Percentiles rank a stretch among this genome's conserved stretches.
These are phyloP conservation scores for Ophiocordyceps camponoti-rufipedis DNA, from an alignment of 2,329 filamentous ascomycete genomes.

Conservation along the genomic window DNA sequence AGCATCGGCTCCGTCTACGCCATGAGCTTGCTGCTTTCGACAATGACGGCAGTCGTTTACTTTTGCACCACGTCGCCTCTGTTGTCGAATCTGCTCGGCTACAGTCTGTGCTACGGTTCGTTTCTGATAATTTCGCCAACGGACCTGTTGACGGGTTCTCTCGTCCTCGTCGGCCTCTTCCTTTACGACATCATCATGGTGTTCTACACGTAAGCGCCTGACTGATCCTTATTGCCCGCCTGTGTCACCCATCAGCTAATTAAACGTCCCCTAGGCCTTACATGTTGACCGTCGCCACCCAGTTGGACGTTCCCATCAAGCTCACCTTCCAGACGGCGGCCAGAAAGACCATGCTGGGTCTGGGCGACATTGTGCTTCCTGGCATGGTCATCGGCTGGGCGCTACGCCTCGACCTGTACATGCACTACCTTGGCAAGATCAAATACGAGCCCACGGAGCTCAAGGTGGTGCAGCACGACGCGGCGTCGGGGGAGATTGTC, in stretches of 20 bases:
- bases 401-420: conserved; percentile 77
- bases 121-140: conserved; percentile 77
- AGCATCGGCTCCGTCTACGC: conserved; percentile 38
- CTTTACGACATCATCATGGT: conserved; percentile 92
- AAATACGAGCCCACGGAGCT: conserved; percentile 21
- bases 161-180: conserved; percentile 66
- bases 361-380: conserved; percentile 87
- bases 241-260: neutral
- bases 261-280: conserved; percentile 34
- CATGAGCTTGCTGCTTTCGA: conserved; percentile 33
- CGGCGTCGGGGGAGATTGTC: conserved; percentile 13
- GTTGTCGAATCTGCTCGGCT: conserved; percentile 72
- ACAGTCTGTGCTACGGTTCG: conserved; percentile 70
- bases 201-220: conserved; percentile 50
- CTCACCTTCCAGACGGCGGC: conserved; percentile 54
- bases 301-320: conserved; percentile 84
- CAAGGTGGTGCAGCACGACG: conserved; percentile 14
- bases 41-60: conserved; percentile 40
- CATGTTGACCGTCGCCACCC: conserved; percentile 77
- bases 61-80: conserved; percentile 40
- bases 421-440: conserved; percentile 57
- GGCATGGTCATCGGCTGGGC: conserved; percentile 81
- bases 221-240: neutral
- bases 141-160: conserved; percentile 63
- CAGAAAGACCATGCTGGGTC: conserved; percentile 65